Conservation (phyloP, 1,284 basidiomycete genomes). For the Ustilago xerochloae region DNA sequence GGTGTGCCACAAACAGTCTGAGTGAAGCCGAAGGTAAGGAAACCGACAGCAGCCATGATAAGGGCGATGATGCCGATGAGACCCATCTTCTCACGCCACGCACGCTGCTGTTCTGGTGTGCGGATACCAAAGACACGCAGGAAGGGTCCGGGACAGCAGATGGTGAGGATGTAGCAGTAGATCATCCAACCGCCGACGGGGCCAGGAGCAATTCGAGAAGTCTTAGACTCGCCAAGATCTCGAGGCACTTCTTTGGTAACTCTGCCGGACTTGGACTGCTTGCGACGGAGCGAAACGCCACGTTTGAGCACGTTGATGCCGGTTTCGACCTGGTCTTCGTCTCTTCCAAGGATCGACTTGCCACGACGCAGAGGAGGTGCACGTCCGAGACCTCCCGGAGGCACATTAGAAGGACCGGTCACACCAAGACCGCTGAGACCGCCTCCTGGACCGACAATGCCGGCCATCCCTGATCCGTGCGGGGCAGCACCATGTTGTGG, state of each 20-base stretch:
- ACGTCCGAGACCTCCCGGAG: slow-evolving; percentile 57
- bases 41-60: slow-evolving; percentile 93
- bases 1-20: slow-evolving; percentile 88
- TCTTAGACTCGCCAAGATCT: slow-evolving; percentile 51
- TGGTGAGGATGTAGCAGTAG: slow-evolving; percentile 89
- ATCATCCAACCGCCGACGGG: slow-evolving; percentile 95
- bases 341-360: slow-evolving; percentile 66
- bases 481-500: slow-evolving; percentile 66
- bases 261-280: slow-evolving; percentile 42
- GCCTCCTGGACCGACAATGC: slow-evolving; percentile 62
- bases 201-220: slow-evolving; percentile 71
- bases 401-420: slow-evolving; percentile 48
- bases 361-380: slow-evolving; percentile 61
- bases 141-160: slow-evolving; percentile 79
- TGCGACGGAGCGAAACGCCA: slow-evolving; percentile 64
- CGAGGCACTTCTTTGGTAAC: slow-evolving; percentile 53
- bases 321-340: slow-evolving; percentile 66
- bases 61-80: slow-evolving; percentile 81
- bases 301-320: slow-evolving; percentile 67
- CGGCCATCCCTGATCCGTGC: slow-evolving; percentile 47
- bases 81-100: slow-evolving; percentile 98
- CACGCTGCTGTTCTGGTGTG: slow-evolving; percentile 91
- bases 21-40: slow-evolving; percentile 99
- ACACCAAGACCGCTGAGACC: slow-evolving; percentile 67
- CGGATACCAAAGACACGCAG: slow-evolving; percentile 76